phyloP scores from a whole-genome alignment of 345 rosid species.

The Citrus australasica region DNA sequence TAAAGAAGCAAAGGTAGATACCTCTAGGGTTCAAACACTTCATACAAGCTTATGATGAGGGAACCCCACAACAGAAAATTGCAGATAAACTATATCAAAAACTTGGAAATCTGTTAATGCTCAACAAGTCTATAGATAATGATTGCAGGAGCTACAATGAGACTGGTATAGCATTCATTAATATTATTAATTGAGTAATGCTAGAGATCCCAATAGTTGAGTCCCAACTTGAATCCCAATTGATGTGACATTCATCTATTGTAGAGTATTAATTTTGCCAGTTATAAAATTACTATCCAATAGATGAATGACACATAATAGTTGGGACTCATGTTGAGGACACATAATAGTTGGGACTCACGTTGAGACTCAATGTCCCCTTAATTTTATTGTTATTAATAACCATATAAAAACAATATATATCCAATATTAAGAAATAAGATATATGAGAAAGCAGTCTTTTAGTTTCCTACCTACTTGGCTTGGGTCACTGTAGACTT shows the following conservation, averaged over 20 bases:
- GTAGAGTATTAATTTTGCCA: no score
- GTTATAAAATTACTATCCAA: no score
- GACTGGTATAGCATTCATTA: neutral
- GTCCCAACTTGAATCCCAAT: no score
- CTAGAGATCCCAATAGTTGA: no score
- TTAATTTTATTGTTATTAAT: neutral
- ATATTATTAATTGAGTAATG: neutral
- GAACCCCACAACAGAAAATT: neutral
- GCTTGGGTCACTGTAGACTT: constrained; percentile 77
- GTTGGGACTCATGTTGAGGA: no score
- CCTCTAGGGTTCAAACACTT: neutral
- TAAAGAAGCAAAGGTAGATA: neutral
- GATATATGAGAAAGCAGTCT: constrained; percentile 3
- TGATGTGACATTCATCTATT: no score
- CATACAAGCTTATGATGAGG: neutral
- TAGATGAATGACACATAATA: no score
- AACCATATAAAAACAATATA: neutral
- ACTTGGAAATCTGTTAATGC: neutral
- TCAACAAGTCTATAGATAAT: neutral
- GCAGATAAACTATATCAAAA: neutral
- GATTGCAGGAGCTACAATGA: neutral
- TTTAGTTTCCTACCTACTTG: constrained; percentile 61
- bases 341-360: no score
- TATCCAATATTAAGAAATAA: constrained; percentile 3
- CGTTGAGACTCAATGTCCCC: no score